Percentiles rank a stretch among this genome's conserved stretches.
Evolutionary conservation across 805 yeast genomes (phyloP).

Genomic region (Candida railenensis): DNA sequence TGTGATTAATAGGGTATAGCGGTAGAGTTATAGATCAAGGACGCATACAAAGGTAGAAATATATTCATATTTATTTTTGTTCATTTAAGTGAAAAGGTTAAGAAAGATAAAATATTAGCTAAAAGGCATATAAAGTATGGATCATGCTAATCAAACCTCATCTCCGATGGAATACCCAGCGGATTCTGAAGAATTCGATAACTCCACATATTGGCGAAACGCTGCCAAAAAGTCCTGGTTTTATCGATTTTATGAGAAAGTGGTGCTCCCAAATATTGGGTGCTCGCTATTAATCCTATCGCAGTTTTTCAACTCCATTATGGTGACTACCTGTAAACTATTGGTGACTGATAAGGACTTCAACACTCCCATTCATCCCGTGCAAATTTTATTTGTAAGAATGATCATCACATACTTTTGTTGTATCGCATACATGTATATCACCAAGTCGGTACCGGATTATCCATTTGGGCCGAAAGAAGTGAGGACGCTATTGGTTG

Average conservation of each 20-base stretch:
- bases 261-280: slow-evolving; percentile 44
- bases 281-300: slow-evolving; percentile 55
- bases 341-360: slow-evolving; percentile 64
- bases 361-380: slow-evolving; percentile 64
- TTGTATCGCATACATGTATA: slow-evolving; percentile 55
- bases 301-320: slow-evolving; percentile 72
- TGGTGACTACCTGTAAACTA: slow-evolving; percentile 76
- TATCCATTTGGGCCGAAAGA: slow-evolving; percentile 71
- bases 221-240: background rate
- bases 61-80: too few relatives aligned
- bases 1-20: too few relatives aligned
- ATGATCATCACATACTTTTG: slow-evolving; percentile 70
- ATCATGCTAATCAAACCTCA: background rate
- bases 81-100: background rate
- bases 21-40: background rate
- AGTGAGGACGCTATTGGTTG: slow-evolving; percentile 49
- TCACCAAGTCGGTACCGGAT: slow-evolving; percentile 48
- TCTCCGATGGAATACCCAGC: background rate
- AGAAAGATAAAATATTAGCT: background rate
- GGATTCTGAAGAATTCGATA: background rate
- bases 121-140: background rate
- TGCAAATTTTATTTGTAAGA: slow-evolving; percentile 74
- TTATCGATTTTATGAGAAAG: slow-evolving; percentile 1
- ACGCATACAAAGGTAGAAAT: background rate
- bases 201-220: background rate